A percentile compares a stretch with the other conserved stretches of the same genome.
Conservation (phyloP, 768 basidiomycete genomes). For the Suillus fuscotomentosus region DNA sequence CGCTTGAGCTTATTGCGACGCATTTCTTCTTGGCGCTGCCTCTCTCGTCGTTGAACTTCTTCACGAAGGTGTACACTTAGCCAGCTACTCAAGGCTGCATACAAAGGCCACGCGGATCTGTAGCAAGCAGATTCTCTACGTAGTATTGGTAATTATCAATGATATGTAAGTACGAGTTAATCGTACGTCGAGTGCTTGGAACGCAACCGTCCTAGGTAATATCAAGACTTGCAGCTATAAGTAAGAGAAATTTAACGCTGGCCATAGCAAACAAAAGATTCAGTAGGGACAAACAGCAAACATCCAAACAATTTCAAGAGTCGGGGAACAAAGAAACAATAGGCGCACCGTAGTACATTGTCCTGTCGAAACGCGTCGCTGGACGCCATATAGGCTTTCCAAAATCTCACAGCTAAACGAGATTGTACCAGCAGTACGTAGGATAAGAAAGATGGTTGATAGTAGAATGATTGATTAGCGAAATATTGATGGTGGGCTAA, state of each 20-base stretch:
- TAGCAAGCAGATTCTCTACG: too few relatives aligned
- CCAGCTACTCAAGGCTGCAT: too few relatives aligned
- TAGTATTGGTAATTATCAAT: too few relatives aligned
- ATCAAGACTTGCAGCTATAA: too few relatives aligned
- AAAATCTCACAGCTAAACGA: not conserved
- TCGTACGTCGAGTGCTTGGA: too few relatives aligned
- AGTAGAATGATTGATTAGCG: not conserved
- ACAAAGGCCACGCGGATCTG: too few relatives aligned
- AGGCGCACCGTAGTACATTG: not conserved
- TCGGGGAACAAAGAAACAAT: not conserved
- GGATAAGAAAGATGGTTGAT: not conserved
- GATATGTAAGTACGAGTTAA: too few relatives aligned
- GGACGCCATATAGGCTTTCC: not conserved
- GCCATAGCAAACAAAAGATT: too few relatives aligned
- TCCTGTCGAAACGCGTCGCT: not conserved
- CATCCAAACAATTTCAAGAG: too few relatives aligned
- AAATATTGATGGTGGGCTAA: not conserved
- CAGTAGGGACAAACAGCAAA: too few relatives aligned
- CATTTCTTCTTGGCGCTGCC: slow-evolving; percentile 13
- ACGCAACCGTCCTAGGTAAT: too few relatives aligned
- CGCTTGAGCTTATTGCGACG: slow-evolving; percentile 8
- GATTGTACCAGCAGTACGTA: not conserved
- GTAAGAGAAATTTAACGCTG: too few relatives aligned
- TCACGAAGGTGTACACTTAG: slow-evolving; percentile 3
- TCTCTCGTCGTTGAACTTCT: slow-evolving; percentile 1